Percentiles rank a stretch among this genome's conserved stretches.
Evolutionary conservation across 257 asterid species (phyloP).

Genomic region (Solanum paucissectum): DNA sequence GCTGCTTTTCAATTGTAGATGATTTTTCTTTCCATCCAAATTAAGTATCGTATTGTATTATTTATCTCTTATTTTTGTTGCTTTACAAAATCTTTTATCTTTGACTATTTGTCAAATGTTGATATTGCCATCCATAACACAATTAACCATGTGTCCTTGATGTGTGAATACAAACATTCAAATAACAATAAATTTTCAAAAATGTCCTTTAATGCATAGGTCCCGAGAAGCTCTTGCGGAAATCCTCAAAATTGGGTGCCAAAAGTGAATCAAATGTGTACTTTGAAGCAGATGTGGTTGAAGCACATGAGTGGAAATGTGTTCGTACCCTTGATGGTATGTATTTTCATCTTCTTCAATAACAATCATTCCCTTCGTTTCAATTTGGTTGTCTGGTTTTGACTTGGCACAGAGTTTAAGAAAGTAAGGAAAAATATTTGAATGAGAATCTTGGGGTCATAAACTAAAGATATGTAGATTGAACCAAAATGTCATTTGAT

Average conservation of each 20-base stretch:
- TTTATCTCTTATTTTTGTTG: background rate
- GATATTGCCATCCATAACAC: background rate
- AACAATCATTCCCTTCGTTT: background rate
- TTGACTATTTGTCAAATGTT: background rate
- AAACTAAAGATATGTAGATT: background rate
- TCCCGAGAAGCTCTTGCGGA: conserved; percentile 79
- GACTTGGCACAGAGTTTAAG: background rate
- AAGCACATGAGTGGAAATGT: conserved; percentile 93
- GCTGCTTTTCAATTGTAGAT: background rate
- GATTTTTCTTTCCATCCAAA: background rate
- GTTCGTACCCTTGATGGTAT: conserved; percentile 83
- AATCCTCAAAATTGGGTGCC: conserved; percentile 45
- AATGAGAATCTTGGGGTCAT: background rate
- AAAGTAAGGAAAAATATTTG: background rate
- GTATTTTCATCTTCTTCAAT: conserved; percentile 3
- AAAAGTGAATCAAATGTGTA: conserved; percentile 28
- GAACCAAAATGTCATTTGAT: background rate
- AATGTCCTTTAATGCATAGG: conserved; percentile 38
- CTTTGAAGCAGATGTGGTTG: conserved; percentile 68
- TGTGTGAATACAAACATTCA: background rate
- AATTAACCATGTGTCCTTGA: background rate
- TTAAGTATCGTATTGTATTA: background rate
- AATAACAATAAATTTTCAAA: background rate
- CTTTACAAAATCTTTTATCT: background rate
- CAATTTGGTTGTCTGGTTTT: background rate